Base-by-base conservation (phyloP, 345 rosid genomes). In the Aquilaria sinensis region DNA sequence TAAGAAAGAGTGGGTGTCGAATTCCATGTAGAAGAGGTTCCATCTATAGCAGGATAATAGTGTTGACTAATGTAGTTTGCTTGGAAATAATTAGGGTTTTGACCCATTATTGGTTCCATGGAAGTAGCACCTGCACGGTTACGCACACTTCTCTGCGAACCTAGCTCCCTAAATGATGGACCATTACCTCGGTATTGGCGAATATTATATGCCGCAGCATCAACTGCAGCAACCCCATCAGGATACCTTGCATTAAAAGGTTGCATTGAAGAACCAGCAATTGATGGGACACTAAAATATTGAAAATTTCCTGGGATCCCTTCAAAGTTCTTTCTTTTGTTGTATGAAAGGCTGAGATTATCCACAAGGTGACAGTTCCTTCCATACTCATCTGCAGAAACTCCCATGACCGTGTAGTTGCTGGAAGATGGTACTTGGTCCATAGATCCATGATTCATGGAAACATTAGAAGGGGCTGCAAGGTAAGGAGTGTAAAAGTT, bases 251-350 rank as follows among this genome's bases (percentile, higher is more conserved):
- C 67, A 73, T 75, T 77, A 34, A 75, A 56, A 53, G 83, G 81
- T 41, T 70, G 63, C 56, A 67, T 55, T 34, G 68, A 75, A 47
- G 81, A 71, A 51, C 80, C 77, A 30, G 85, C 63, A 70, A 81
- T 75, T 66, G 75, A 73, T 55, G 82, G 74, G 50, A 86, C 69
- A 77, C 76, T 79, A 56, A 59, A 70, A 68, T 73, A 73, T 62
- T 77, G 90, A 66, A 74, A 72, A 80, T 68, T 63, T 66, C 77
- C 88, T 0, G 77, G 79, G 49, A 75, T 23, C 33, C 72, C 81
- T 70, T 84, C 90, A 29, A 81, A 66, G 51, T 72, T 86, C 74
- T 91, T 91, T 76, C 84, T 83, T 78, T 88, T 88, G 43, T 37
- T 37, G 75, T 70, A 88, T 49, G 81, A 56, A 47, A 80, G 83